These are phyloP conservation scores for Thelephora terrestris DNA, from an alignment of 1,284 basidiomycete species.

Conservation along the genomic window DNA sequence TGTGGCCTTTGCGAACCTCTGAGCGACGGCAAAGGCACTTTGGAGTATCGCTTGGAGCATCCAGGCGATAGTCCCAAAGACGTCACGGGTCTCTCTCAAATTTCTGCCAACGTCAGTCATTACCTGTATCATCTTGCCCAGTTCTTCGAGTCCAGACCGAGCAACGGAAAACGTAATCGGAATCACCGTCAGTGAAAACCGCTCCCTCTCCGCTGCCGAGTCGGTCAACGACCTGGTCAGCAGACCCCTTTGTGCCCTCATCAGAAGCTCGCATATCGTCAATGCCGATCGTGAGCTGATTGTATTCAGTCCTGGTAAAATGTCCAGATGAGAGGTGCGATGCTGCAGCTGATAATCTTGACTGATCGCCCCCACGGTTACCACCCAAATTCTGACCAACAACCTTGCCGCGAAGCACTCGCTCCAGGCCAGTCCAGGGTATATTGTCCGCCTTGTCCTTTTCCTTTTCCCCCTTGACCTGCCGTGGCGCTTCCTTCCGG, in stretches of 20 bases:
- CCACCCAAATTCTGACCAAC: neutral
- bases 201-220: too few species aligned
- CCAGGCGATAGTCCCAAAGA: neutral
- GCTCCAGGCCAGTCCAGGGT: neutral
- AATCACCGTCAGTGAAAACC: too few species aligned
- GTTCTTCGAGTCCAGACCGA: too few species aligned
- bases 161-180: too few species aligned
- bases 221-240: too few species aligned
- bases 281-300: neutral
- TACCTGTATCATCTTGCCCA: too few species aligned
- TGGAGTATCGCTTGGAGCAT: neutral
- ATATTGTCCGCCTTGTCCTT: neutral
- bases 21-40: too few species aligned
- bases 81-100: neutral
- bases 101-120: too few species aligned
- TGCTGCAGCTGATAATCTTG: neutral
- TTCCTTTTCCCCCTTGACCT: neutral
- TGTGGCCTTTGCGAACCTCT: too few species aligned
- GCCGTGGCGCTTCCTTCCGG: neutral
- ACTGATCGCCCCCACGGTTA: neutral
- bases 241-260: too few species aligned
- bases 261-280: neutral
- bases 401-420: neutral
- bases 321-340: neutral
- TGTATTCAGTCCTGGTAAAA: neutral